phyloP scores from a whole-genome alignment of 2,329 filamentous ascomycete genomes.

The Amylocarpus encephaloides region DNA sequence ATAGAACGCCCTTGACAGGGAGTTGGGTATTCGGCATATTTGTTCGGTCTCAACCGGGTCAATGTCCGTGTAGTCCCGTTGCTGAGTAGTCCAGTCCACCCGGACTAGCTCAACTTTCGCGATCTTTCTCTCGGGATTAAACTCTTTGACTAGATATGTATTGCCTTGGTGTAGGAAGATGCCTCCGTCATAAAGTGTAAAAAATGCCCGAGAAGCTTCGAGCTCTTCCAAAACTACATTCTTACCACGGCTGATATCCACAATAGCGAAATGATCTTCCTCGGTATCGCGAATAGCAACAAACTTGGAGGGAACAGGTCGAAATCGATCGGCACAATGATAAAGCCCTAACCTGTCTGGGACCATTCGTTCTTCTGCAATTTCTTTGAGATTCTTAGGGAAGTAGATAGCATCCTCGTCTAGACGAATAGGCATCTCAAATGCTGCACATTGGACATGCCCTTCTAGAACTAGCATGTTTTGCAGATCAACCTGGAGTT shows the following conservation, averaged over 20 bases:
- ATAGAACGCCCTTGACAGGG: conserved; percentile 68
- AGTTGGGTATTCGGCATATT: conserved; percentile 62
- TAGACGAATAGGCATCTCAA: conserved; percentile 86
- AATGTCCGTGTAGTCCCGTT: conserved; percentile 89
- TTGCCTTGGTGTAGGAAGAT: conserved; percentile 97
- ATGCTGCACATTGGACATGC: conserved; percentile 90
- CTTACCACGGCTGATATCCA: conserved; percentile 75
- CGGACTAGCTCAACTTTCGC: conserved; percentile 84
- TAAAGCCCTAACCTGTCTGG: conserved; percentile 76
- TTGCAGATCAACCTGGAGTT: conserved; percentile 82
- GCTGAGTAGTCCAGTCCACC: conserved; percentile 91
- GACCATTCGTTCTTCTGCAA: conserved; percentile 68
- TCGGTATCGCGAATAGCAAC: conserved; percentile 86
- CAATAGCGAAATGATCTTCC: conserved; percentile 88
- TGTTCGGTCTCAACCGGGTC: conserved; percentile 90
- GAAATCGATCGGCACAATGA: conserved; percentile 82
- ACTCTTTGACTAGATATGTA: conserved; percentile 86
- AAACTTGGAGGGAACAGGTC: conserved; percentile 73
- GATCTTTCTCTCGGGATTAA: conserved; percentile 71
- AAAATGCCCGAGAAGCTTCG: conserved; percentile 91
- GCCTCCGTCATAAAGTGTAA: conserved; percentile 92
- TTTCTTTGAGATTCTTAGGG: conserved; percentile 60
- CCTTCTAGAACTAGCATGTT: conserved; percentile 90
- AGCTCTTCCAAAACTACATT: conserved; percentile 90
- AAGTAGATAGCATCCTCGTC: conserved; percentile 74